Conservation (phyloP, 2,329 filamentous ascomycete species). For the Blastomyces parvus region DNA sequence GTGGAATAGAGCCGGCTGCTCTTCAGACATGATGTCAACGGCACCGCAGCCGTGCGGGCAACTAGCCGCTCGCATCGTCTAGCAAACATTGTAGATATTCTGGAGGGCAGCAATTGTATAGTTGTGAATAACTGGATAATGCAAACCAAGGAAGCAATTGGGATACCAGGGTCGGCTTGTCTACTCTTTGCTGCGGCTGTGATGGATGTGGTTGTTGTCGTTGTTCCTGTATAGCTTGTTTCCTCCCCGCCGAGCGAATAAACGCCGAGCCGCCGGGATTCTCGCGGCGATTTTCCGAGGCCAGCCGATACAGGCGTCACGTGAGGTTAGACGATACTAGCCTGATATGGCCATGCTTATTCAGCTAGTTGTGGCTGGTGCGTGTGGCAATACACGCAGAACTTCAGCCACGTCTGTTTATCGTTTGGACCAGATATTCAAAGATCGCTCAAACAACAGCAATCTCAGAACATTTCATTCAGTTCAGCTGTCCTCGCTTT, state of each 20-base stretch:
- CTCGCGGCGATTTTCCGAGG: conserved; percentile 17
- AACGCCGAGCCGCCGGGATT: neutral
- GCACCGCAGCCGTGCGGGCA: conserved; percentile 43
- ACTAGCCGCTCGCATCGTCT: conserved; percentile 51
- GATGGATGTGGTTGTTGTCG: neutral
- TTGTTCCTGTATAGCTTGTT: neutral
- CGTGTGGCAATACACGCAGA: neutral
- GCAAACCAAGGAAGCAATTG: neutral
- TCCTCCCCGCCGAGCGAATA: neutral
- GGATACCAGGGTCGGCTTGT: neutral
- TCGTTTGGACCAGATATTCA: neutral
- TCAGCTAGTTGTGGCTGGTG: neutral
- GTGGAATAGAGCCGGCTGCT: conserved; percentile 33
- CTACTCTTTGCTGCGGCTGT: neutral
- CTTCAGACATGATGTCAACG: conserved; percentile 30
- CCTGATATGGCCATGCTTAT: neutral
- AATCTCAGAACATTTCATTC: neutral
- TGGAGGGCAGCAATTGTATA: conserved; percentile 40
- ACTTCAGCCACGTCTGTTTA: neutral
- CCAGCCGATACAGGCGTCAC: conserved; percentile 20
- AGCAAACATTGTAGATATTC: conserved; percentile 28
- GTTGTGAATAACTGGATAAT: neutral
- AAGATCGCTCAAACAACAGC: neutral
- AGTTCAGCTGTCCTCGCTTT: neutral
- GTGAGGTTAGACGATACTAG: neutral